Base-by-base conservation (phyloP, 305 asterid genomes). In the Fraxinus latifolia region DNA sequence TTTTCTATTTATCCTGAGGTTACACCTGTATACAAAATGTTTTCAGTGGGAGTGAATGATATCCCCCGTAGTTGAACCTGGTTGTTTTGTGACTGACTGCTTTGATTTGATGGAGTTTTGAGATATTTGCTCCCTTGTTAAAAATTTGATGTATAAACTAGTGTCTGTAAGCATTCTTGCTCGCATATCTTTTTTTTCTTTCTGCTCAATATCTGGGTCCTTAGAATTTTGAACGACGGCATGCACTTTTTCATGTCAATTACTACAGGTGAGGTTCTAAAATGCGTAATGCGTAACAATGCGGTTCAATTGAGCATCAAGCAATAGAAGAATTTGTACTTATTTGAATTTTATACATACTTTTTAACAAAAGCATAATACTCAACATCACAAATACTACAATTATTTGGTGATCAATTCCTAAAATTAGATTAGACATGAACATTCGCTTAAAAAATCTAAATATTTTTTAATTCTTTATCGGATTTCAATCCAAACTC, bases 1-100 rank as follows among this genome's bases (percentile, higher is more conserved):
- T 72, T 80, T 42, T 47, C 72, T 19, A 68, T 78, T 77, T 74
- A 42, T 5, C 37, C 14, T 11, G 14, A 79, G 82, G 39, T 80
- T 79, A 36, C 15, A 74, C 65, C 29, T 82, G 87, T 80, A 80
- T 58, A 73, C 79, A 65, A 84, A 84, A 21, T 68, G 79, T 68
- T 79, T 79, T 76, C 42, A 32, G 78, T 74, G 81, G 76, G 65
- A 62, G 76, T 68, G 67, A 33, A 33, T 55, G 32, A 5, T 25
- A 53, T 19, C 60, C 71, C 42, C 74, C 5, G 74, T 33, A 50
- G 21, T 53, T 53, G 37, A 84, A 29, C 72, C 33, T 32, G n/a
- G 67, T 81, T 83, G 73, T 32, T 3, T 27, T 25, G 42, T 15
- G 17, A 60, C 25, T 86, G 80, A 37, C 67, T 58, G 25, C 36